Evolutionary conservation across 2,329 filamentous ascomycete species (phyloP).

Genomic region (Exophiala calicioides): DNA sequence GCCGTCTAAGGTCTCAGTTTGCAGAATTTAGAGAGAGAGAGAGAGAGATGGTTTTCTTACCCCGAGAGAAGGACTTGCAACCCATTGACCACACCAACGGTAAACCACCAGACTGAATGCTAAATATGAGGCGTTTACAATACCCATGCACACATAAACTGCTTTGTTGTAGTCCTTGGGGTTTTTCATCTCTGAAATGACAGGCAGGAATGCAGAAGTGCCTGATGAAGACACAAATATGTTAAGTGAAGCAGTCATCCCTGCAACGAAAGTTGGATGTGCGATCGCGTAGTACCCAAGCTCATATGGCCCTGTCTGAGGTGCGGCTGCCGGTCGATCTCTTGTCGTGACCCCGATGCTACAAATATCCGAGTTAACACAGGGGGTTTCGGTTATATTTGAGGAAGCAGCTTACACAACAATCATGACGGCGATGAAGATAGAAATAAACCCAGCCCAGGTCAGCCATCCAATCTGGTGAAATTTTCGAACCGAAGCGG

Average conservation of each 20-base stretch:
- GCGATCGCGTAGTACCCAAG: conserved; percentile 34
- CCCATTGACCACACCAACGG: conserved; percentile 48
- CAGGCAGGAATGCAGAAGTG: conserved; percentile 39
- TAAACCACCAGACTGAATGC: conserved; percentile 46
- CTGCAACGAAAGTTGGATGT: conserved; percentile 32
- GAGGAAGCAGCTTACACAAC: no score
- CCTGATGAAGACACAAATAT: conserved; percentile 37
- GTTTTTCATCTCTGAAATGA: conserved; percentile 43
- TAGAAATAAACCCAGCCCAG: conserved; percentile 56
- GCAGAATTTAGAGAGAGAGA: no score
- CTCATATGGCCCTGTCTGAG: conserved; percentile 32
- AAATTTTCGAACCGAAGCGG: conserved; percentile 36
- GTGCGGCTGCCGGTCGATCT: conserved; percentile 39
- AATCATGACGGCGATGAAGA: conserved; percentile 38
- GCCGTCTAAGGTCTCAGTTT: no score
- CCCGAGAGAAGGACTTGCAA: conserved; percentile 51
- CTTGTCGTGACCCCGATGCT: conserved; percentile 36
- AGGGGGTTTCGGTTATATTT: no score
- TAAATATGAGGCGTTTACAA: conserved; percentile 40
- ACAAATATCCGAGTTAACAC: no score
- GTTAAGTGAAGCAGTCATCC: conserved; percentile 35
- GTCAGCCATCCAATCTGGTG: conserved; percentile 55
- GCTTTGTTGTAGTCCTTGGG: conserved; percentile 37
- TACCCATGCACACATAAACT: conserved; percentile 37
- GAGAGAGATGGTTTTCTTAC: no score